Conservation (phyloP, 164 flowering plant species). For the Brasenia schreberi region DNA sequence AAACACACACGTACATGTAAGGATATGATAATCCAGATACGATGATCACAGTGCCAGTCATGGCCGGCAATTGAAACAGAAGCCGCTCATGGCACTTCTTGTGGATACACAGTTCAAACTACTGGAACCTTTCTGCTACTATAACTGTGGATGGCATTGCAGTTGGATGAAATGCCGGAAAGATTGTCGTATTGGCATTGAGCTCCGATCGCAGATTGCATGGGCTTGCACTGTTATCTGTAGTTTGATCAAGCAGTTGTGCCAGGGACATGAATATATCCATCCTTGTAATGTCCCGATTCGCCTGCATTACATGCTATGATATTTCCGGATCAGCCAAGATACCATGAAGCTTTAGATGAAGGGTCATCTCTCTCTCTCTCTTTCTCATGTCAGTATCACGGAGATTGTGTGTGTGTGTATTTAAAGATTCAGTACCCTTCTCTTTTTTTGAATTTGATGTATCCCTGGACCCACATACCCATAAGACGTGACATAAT, state of each 20-base stretch:
- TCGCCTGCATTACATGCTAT: constrained; percentile 35
- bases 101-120: neutral
- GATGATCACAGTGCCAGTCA: constrained; percentile 15
- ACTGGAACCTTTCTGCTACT: constrained; percentile 18
- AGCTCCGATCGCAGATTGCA: constrained; percentile 15
- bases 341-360: neutral
- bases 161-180: constrained; percentile 27
- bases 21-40: neutral
- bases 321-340: neutral
- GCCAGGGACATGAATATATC: constrained; percentile 62
- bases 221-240: constrained; percentile 12
- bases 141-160: constrained; percentile 29
- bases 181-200: constrained; percentile 13
- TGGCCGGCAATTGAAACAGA: constrained; percentile 8
- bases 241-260: constrained; percentile 45
- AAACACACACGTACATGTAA: too few relatives aligned
- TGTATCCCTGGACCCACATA: neutral
- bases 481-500: neutral
- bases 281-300: constrained; percentile 43
- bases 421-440: too few relatives aligned
- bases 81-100: constrained; percentile 14
- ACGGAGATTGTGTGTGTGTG: neutral
- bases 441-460: neutral
- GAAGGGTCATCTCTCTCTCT: too few relatives aligned
- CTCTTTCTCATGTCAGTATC: neutral